Evolutionary conservation across 495 filamentous ascomycete genomes (phyloP).

Genomic region (Neurospora cerealis): DNA sequence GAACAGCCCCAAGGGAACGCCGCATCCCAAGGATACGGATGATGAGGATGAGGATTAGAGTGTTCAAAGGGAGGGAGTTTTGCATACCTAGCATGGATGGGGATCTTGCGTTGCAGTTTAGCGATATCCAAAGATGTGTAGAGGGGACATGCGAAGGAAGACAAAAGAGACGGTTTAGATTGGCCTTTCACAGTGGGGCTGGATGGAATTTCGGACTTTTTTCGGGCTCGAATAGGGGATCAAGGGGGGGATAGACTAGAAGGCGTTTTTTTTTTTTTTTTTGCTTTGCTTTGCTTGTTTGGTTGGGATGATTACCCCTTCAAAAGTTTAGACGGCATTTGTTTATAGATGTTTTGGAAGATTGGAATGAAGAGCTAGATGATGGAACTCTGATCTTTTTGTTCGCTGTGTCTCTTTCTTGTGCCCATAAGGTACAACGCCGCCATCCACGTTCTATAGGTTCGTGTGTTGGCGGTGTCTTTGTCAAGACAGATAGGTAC

Average conservation of each 20-base stretch:
- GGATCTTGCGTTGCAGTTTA: background rate
- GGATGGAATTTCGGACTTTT: background rate
- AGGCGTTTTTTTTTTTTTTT: background rate
- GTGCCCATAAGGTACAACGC: too few relatives aligned
- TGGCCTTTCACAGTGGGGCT: background rate
- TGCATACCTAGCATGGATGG: background rate
- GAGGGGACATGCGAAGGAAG: background rate
- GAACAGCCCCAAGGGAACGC: slow-evolving; percentile 68
- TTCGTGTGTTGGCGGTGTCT: too few relatives aligned
- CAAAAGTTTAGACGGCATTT: background rate
- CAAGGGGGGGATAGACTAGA: background rate
- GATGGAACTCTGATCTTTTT: background rate
- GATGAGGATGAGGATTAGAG: slow-evolving; percentile 49
- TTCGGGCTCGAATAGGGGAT: background rate
- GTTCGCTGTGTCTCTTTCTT: too few relatives aligned
- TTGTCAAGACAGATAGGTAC: too few relatives aligned
- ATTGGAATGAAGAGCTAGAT: background rate
- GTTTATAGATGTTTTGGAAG: background rate
- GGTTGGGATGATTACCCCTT: background rate
- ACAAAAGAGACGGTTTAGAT: background rate
- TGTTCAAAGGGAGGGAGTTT: background rate
- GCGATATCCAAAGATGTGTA: background rate
- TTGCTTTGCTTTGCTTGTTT: background rate
- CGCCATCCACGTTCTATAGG: too few relatives aligned
- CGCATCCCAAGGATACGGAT: slow-evolving; percentile 67